These are phyloP conservation scores for Malassezia obtusa DNA, from an alignment of 1,284 basidiomycete species.

Conservation along the genomic window DNA sequence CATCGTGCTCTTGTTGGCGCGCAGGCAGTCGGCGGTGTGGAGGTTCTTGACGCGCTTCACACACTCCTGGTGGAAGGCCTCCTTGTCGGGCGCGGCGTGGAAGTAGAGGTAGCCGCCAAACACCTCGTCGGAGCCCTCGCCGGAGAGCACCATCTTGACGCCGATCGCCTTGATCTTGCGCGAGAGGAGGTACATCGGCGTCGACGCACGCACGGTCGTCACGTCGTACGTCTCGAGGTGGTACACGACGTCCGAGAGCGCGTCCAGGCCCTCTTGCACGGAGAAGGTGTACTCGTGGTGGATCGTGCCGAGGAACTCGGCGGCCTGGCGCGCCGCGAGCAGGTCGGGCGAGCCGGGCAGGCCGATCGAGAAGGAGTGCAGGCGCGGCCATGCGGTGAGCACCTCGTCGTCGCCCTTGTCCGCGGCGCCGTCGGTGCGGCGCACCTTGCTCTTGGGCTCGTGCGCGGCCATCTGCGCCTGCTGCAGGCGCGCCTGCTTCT, in stretches of 20 bases:
- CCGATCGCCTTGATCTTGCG: constrained; percentile 99
- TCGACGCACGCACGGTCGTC: constrained; percentile 93
- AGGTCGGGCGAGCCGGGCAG: constrained; percentile 91
- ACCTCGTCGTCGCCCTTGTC: constrained; percentile 42
- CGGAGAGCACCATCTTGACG: constrained; percentile 98
- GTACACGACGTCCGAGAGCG: constrained; percentile 93
- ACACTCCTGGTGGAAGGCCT: constrained; percentile 89
- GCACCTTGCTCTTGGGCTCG: constrained; percentile 24
- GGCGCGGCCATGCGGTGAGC: constrained; percentile 76
- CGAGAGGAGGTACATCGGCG: constrained; percentile 92
- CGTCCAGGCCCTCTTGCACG: constrained; percentile 94
- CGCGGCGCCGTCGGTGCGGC: constrained; percentile 9
- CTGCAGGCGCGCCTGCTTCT: constrained; percentile 57
- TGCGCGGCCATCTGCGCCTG: constrained; percentile 49
- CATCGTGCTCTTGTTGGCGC: constrained; percentile 99
- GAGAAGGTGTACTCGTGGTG: constrained; percentile 99
- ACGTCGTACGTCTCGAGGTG: constrained; percentile 99
- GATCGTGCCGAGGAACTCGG: constrained; percentile 82
- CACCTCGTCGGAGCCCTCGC: constrained; percentile 96
- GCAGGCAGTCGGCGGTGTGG: constrained; percentile 91
- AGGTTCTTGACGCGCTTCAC: constrained; percentile 94
- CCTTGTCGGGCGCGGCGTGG: constrained; percentile 85
- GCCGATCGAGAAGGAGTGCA: constrained; percentile 97
- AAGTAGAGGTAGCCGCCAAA: constrained; percentile 99
- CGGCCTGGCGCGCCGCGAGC: constrained; percentile 84